phyloP scores from a whole-genome alignment of 305 asterid genomes.

The Caryopteris hybrid region DNA sequence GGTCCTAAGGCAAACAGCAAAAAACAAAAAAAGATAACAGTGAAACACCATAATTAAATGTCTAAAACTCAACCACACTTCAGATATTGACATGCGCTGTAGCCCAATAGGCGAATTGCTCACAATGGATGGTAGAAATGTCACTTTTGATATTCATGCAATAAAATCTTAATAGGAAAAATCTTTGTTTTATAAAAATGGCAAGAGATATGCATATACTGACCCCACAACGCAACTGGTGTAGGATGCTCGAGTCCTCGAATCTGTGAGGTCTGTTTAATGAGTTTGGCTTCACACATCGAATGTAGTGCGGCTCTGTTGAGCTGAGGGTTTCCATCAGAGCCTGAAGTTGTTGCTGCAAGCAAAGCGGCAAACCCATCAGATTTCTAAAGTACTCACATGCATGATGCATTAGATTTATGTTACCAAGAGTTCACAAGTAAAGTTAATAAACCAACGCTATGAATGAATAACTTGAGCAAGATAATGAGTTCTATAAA shows the following conservation, averaged over 20 bases:
- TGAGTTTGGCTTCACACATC: conserved; percentile 98
- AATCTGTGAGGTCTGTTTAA: conserved; percentile 80
- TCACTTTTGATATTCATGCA: neutral
- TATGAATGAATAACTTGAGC: neutral
- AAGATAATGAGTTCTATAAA: neutral
- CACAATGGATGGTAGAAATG: conserved; percentile 6
- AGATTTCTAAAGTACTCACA: conserved; percentile 9
- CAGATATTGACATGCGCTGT: neutral
- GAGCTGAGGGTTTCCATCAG: conserved; percentile 97
- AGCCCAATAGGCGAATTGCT: neutral
- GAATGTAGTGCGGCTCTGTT: conserved; percentile 94
- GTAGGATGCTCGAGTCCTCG: conserved; percentile 86
- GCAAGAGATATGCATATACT: conserved; percentile 29
- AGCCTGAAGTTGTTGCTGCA: conserved; percentile 98
- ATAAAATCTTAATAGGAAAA: neutral
- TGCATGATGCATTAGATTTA: neutral
- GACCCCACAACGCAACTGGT: conserved; percentile 99
- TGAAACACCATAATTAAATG: neutral
- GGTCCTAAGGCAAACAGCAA: conserved; percentile 2
- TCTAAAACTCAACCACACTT: neutral
- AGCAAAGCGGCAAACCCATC: conserved; percentile 20
- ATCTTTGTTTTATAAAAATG: neutral
- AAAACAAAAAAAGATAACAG: neutral
- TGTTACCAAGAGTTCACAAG: neutral
- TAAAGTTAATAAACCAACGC: neutral